Evolutionary conservation across 371 early-diverging fungal genomes (phyloP), one percentile per base, ranked within the genome.

Genomic region (Vairimorpha apis): DNA sequence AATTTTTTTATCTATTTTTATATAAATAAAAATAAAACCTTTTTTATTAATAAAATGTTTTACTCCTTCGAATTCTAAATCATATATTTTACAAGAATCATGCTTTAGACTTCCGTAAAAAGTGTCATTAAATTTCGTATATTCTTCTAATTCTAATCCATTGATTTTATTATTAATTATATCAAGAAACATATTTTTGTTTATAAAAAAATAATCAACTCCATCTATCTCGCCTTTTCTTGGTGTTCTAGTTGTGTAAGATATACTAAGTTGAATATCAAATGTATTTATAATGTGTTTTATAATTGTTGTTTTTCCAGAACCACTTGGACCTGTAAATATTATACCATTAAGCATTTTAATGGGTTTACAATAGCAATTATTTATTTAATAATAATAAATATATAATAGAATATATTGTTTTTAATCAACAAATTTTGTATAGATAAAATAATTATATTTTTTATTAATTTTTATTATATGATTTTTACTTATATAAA

Each of bases 231-330:
- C 99, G 51, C 90, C 91, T 35, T 87, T 85, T 66, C 97, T 89
- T 38, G 92, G 93, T 21, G 77, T 72, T 55, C 99, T 89, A 7
- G 97, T 95, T 16, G 99, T 98, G 82, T 97, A 91, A 47, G 96
- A 95, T 30, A 96, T 88, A 79, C 90, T 90, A 84, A 95, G 92
- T 4, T 91, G 91, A 85, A 96, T 93, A 49, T 84, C 78, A 84
- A 87, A 88, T 67, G 90, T 91, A 29, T 85, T 84, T 79, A 94
- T 90, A 38, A 97, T 86, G 21, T 88, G 86, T 82, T 90, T 91
- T 64, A 95, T 85, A 51, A 97, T 84, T 7, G 96, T 96, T 16
- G 92, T 90, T 82, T 97, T 97, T 35, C 98, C 98, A 21, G 90
- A 87, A 18, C 95, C 96, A 27, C 90, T 91, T 45, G 94, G 92